A percentile compares a stretch with the other conserved stretches of the same genome.
Conservation (phyloP, 169 alveolate species). For the Eimeria sp. region DNA sequence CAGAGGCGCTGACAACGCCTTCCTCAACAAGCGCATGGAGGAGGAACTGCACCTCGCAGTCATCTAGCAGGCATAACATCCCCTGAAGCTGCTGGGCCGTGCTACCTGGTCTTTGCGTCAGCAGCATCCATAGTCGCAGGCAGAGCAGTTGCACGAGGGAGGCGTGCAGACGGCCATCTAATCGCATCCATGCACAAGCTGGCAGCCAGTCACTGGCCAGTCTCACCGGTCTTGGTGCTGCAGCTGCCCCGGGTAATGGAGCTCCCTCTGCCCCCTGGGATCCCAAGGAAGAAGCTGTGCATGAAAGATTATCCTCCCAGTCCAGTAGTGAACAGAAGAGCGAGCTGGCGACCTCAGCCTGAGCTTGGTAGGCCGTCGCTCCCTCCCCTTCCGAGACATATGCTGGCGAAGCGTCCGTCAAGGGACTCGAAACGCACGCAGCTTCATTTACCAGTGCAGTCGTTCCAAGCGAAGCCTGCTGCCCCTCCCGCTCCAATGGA, state of each 20-base stretch:
- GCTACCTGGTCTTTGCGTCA: slow-evolving; percentile 70
- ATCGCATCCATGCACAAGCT: slow-evolving; percentile 75
- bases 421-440: not conserved
- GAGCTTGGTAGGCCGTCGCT: not conserved
- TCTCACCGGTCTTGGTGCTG: not conserved
- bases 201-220: slow-evolving; percentile 6
- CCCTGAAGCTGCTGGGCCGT: slow-evolving; percentile 75
- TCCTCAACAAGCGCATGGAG: slow-evolving; percentile 49
- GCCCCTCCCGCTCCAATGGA: not conserved
- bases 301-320: not conserved
- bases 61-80: slow-evolving; percentile 64
- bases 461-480: not conserved
- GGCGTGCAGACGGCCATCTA: slow-evolving; percentile 78
- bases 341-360: not conserved
- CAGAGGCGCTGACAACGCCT: slow-evolving; percentile 44
- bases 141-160: slow-evolving; percentile 72
- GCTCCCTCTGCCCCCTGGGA: not conserved
- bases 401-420: not conserved
- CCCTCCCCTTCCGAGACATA: not conserved
- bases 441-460: not conserved
- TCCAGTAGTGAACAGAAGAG: slow-evolving; percentile 24
- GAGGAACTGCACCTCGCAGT: slow-evolving; percentile 66
- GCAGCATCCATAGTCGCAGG: slow-evolving; percentile 61
- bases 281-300: not conserved
- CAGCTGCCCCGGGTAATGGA: not conserved